These are phyloP conservation scores for Trichoderma guizhouense DNA, from an alignment of 2,329 filamentous ascomycete species.

Conservation along the genomic window DNA sequence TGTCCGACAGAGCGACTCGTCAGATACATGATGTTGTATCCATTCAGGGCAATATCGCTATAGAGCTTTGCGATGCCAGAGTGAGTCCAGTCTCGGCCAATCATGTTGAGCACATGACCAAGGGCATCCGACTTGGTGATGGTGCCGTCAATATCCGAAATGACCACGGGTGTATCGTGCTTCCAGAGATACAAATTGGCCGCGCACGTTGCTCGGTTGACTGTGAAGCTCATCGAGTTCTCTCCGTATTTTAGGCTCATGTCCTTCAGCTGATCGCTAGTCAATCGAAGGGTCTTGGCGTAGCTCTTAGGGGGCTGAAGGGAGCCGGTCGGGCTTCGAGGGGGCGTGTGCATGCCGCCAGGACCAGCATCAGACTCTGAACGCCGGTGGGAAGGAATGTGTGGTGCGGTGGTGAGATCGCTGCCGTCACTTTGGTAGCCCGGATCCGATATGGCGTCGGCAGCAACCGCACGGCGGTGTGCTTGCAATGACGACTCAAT, in stretches of 20 bases:
- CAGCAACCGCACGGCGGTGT: conserved; percentile 50
- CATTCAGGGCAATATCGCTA: conserved; percentile 89
- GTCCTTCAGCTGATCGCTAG: conserved; percentile 89
- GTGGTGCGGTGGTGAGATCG: conserved; percentile 50
- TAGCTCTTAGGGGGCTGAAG: conserved; percentile 78
- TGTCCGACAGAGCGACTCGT: conserved; percentile 92
- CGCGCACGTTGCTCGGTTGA: conserved; percentile 88
- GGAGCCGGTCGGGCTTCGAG: conserved; percentile 63
- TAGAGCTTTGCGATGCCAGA: conserved; percentile 95
- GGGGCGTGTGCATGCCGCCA: conserved; percentile 58
- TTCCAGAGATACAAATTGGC: conserved; percentile 95
- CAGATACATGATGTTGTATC: conserved; percentile 98
- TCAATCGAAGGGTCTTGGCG: conserved; percentile 91
- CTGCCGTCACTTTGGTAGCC: conserved; percentile 93
- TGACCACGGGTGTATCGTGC: conserved; percentile 87
- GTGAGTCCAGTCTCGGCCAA: conserved; percentile 97
- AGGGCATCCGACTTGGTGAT: conserved; percentile 97
- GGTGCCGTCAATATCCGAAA: conserved; percentile 97
- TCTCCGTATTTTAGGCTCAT: conserved; percentile 78
- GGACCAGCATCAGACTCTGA: conserved; percentile 64
- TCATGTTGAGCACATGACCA: conserved; percentile 92
- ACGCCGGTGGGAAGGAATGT: conserved; percentile 52
- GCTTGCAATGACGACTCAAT: conserved; percentile 49
- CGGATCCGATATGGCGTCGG: conserved; percentile 86
- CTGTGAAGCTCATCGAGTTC: conserved; percentile 93